Evolutionary conservation across 2,329 filamentous ascomycete genomes (phyloP).

Genomic region (Onygenales sp.): DNA sequence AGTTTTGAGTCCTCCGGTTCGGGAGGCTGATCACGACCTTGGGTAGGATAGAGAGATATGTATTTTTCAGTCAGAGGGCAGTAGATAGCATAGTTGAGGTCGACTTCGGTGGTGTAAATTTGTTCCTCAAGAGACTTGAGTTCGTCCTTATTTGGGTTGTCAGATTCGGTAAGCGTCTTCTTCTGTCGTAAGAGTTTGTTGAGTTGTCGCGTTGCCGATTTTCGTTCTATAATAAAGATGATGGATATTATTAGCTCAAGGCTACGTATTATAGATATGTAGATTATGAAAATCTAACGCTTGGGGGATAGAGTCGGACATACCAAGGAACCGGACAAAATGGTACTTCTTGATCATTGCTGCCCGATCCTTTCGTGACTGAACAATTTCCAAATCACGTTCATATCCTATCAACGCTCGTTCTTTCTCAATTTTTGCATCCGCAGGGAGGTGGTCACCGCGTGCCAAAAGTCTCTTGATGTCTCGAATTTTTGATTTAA

Average conservation of each 20-base stretch:
- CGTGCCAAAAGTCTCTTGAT: slow-evolving; percentile 43
- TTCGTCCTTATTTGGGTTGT: slow-evolving; percentile 12
- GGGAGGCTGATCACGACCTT: slow-evolving; percentile 20
- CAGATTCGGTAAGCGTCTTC: not conserved
- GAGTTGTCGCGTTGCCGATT: slow-evolving; percentile 32
- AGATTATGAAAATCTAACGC: not conserved
- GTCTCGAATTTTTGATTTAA: slow-evolving; percentile 49
- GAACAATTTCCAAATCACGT: slow-evolving; percentile 44
- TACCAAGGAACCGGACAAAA: slow-evolving; percentile 56
- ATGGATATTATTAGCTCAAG: not conserved
- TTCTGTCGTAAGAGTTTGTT: slow-evolving; percentile 17
- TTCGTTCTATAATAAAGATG: slow-evolving; percentile 24
- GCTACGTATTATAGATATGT: not conserved
- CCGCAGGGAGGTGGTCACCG: slow-evolving; percentile 40
- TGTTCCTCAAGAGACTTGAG: slow-evolving; percentile 20
- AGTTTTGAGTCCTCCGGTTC: slow-evolving; percentile 12
- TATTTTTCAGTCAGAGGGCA: slow-evolving; percentile 53
- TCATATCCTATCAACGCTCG: slow-evolving; percentile 48
- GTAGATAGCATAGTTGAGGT: slow-evolving; percentile 55
- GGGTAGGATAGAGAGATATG: slow-evolving; percentile 43
- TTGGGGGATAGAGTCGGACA: not conserved
- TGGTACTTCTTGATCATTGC: slow-evolving; percentile 54
- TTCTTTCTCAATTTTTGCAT: slow-evolving; percentile 49
- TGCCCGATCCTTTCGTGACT: slow-evolving; percentile 39
- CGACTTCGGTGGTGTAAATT: slow-evolving; percentile 44